A percentile compares a stretch with the other conserved stretches of the same genome.
These are phyloP conservation scores for Hygrophoropsis aurantiaca DNA, from an alignment of 768 basidiomycete genomes.

Conservation along the genomic window DNA sequence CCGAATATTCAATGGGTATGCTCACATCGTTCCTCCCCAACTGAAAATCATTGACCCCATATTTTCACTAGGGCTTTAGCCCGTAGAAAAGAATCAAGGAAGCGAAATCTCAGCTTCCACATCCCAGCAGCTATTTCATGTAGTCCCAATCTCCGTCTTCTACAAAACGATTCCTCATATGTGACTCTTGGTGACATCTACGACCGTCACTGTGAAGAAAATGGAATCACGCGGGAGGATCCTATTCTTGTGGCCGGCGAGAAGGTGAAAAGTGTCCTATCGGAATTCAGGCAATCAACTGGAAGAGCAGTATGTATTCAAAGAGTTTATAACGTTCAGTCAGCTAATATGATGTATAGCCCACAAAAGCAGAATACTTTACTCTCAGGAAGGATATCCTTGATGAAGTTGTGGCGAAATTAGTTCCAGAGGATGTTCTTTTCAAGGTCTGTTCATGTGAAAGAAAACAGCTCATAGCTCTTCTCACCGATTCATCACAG, in stretches of 20 bases:
- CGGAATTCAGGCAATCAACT: conserved; percentile 53
- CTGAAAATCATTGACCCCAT: conserved; percentile 3
- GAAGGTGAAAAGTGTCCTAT: conserved; percentile 70
- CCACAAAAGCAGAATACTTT: conserved; percentile 63
- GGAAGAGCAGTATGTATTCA: conserved; percentile 35
- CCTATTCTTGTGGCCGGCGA: conserved; percentile 85
- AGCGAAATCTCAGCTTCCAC: conserved; percentile 90
- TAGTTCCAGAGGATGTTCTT: conserved; percentile 87
- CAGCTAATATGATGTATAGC: conserved; percentile 34
- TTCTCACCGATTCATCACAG: conserved; percentile 39
- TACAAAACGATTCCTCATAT: conserved; percentile 92
- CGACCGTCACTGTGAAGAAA: conserved; percentile 80
- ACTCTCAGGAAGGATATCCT: conserved; percentile 79
- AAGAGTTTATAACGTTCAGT: neutral
- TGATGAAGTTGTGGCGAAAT: conserved; percentile 84
- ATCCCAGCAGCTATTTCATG: conserved; percentile 85
- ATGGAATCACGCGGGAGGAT: conserved; percentile 80
- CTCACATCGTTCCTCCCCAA: neutral
- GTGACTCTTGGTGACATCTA: conserved; percentile 91
- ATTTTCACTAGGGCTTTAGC: conserved; percentile 61
- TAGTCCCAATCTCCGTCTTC: conserved; percentile 77
- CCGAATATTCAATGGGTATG: conserved; percentile 91
- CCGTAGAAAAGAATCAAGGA: conserved; percentile 90
- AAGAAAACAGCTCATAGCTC: neutral
- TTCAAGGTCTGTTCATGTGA: conserved; percentile 57